A percentile compares a stretch with the other conserved stretches of the same genome.
Conservation (phyloP, 441 rosid genomes). For the Populus hybrid region DNA sequence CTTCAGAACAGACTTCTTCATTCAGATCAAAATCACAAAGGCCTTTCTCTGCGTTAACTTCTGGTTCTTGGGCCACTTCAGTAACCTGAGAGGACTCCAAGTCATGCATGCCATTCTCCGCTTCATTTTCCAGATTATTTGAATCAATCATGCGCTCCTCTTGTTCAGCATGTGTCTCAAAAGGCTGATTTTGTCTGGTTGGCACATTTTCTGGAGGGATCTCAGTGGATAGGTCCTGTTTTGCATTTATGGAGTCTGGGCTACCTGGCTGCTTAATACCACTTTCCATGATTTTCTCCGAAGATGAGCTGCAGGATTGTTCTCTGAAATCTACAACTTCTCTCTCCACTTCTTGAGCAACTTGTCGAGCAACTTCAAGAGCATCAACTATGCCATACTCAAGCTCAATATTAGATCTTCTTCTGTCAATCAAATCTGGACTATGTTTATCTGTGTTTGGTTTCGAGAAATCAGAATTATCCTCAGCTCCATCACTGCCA, state of each 20-base stretch:
- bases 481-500: constrained; percentile 33
- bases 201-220: constrained; percentile 39
- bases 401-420: constrained; percentile 47
- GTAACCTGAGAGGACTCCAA: constrained; percentile 58
- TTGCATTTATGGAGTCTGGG: constrained; percentile 45
- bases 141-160: constrained; percentile 33
- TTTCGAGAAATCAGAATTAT: constrained; percentile 39
- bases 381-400: constrained; percentile 90
- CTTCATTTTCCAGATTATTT: constrained; percentile 32
- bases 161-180: constrained; percentile 32
- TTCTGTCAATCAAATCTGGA: constrained; percentile 40
- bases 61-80: constrained; percentile 56
- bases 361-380: constrained; percentile 83
- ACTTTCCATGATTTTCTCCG: constrained; percentile 46
- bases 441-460: constrained; percentile 29
- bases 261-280: constrained; percentile 43
- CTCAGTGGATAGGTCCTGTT: constrained; percentile 24
- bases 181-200: constrained; percentile 38
- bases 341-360: constrained; percentile 93
- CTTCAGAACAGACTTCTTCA: constrained; percentile 75
- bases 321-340: constrained; percentile 68
- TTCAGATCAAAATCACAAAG: constrained; percentile 79
- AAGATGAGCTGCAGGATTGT: constrained; percentile 60
- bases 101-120: constrained; percentile 44
- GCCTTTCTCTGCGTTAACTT: constrained; percentile 47